These are phyloP conservation scores for Penicillium crystallinum DNA, from an alignment of 495 filamentous ascomycete genomes.

Conservation along the genomic window DNA sequence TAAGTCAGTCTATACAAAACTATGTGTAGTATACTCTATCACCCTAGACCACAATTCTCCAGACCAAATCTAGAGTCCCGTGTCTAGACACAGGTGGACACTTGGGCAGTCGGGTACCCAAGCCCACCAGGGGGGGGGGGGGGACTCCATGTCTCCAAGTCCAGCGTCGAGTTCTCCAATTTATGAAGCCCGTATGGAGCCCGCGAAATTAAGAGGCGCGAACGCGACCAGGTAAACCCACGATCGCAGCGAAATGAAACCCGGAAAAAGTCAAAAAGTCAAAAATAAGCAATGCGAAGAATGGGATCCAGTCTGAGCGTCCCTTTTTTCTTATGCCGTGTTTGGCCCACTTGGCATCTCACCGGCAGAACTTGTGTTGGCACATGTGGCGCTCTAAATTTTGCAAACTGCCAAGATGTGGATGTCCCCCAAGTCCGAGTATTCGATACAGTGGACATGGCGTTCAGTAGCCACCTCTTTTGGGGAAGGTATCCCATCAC, in stretches of 20 bases:
- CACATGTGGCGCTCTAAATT: slow-evolving; percentile 3
- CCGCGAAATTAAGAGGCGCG: slow-evolving; percentile 10
- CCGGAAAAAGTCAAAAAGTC: background rate
- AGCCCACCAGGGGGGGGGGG: background rate
- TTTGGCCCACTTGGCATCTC: slow-evolving; percentile 21
- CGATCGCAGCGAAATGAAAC: too few species aligned
- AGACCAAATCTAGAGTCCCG: background rate
- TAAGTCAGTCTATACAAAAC: too few species aligned
- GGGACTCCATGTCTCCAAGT: background rate
- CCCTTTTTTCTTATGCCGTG: slow-evolving; percentile 21
- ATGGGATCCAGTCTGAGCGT: slow-evolving; percentile 7
- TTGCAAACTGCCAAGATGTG: too few species aligned
- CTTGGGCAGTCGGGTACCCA: slow-evolving; percentile 5
- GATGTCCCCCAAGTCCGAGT: background rate
- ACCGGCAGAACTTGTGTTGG: slow-evolving; percentile 14
- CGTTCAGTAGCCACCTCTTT: background rate
- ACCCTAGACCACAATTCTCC: too few species aligned
- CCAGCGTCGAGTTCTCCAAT: background rate
- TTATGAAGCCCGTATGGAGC: slow-evolving; percentile 7
- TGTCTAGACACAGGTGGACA: background rate
- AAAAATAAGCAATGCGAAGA: slow-evolving; percentile 13
- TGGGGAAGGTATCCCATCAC: slow-evolving; percentile 11
- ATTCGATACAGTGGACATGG: background rate
- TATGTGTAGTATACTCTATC: too few species aligned
- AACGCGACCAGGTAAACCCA: background rate